Percentiles rank a stretch among this genome's conserved stretches.
phyloP scores from a whole-genome alignment of 2,329 filamentous ascomycete genomes.

The Colletotrichum sp. region DNA sequence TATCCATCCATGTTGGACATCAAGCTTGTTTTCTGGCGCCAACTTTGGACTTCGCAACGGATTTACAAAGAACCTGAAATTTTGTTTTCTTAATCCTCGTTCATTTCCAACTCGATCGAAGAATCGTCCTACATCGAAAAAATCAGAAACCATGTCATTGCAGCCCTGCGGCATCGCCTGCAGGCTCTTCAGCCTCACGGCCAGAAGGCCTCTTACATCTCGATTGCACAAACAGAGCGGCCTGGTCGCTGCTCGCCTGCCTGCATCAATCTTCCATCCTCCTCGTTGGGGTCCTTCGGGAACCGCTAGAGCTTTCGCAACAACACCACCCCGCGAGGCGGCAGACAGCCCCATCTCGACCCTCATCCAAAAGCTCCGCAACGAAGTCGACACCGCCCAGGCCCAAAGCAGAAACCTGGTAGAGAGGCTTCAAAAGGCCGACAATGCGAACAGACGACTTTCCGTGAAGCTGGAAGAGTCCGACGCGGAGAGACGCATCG shows the following conservation, averaged over 20 bases:
- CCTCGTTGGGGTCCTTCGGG: background rate
- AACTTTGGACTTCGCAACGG: background rate
- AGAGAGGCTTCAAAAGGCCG: background rate
- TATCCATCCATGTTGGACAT: background rate
- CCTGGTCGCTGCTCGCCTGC: background rate
- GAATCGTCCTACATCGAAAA: background rate
- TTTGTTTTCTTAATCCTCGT: background rate
- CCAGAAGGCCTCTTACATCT: background rate
- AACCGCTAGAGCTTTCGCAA: background rate
- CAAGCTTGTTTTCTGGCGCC: background rate
- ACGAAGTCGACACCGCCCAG: background rate
- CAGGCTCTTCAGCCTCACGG: background rate
- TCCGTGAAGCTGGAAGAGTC: background rate
- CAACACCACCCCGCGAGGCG: background rate
- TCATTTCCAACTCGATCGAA: background rate
- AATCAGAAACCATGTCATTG: background rate
- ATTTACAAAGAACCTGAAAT: background rate
- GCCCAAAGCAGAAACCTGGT: background rate
- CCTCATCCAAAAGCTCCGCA: background rate
- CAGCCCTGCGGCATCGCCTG: fast-evolving
- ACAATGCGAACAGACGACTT: background rate
- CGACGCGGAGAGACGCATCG: background rate
- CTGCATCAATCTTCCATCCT: background rate
- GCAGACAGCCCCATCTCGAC: fast-evolving
- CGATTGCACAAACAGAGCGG: background rate